Percentiles rank a stretch among this genome's conserved stretches.
Evolutionary conservation across 2,329 filamentous ascomycete species (phyloP).

Genomic region (Amesomyces nigricolor): DNA sequence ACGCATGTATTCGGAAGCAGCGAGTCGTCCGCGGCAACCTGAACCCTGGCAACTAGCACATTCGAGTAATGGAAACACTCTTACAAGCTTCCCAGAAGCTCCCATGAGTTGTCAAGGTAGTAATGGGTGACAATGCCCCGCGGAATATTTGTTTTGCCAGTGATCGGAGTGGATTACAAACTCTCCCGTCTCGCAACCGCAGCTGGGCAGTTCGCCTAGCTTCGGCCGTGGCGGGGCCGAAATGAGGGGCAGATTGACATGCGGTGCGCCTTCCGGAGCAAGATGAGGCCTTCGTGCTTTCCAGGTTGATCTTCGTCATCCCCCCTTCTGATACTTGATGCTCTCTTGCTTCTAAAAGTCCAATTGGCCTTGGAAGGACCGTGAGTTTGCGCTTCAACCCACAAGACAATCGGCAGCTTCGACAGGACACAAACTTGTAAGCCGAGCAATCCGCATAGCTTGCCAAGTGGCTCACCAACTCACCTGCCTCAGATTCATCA

Average conservation of each 20-base stretch:
- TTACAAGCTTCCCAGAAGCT: no score
- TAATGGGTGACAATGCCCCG: no score
- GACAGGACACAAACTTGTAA: no score
- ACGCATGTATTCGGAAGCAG: no score
- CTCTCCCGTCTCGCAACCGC: neutral
- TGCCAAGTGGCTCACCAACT: neutral
- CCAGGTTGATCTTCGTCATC: slow-evolving; percentile 2
- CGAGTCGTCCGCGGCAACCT: no score
- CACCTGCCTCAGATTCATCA: neutral
- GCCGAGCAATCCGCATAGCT: no score
- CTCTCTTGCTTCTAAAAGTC: no score
- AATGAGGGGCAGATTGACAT: slow-evolving; percentile 15
- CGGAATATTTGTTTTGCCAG: neutral
- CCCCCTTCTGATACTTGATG: neutral
- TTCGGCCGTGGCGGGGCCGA: slow-evolving; percentile 6
- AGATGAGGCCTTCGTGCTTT: neutral
- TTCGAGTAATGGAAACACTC: no score
- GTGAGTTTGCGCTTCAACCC: neutral
- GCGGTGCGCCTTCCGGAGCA: slow-evolving; percentile 1
- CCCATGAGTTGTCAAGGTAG: no score
- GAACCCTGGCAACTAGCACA: no score
- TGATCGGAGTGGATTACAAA: neutral
- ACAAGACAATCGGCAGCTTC: neutral
- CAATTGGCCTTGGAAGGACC: no score
- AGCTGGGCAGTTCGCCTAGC: slow-evolving; percentile 2